Evolutionary conservation across 768 basidiomycete species (phyloP).

Genomic region (Lactifluus pinguis): DNA sequence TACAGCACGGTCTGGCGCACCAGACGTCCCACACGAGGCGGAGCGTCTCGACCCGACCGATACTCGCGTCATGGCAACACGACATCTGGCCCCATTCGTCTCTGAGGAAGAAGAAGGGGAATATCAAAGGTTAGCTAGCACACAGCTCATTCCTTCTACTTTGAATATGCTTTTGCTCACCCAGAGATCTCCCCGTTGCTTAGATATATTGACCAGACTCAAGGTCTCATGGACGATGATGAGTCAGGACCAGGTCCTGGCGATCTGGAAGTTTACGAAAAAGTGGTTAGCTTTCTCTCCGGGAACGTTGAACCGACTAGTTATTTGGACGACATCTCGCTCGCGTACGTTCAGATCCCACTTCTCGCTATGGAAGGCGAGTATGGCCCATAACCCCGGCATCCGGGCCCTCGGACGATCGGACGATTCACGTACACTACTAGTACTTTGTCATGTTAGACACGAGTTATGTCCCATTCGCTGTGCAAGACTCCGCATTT

Average conservation of each 20-base stretch:
- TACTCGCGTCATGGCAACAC: constrained; percentile 10
- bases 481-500: too few species aligned
- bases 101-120: constrained; percentile 19
- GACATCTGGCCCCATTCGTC: constrained; percentile 13
- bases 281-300: constrained; percentile 4
- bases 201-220: constrained; percentile 13
- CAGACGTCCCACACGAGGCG: constrained; percentile 3
- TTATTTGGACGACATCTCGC: constrained; percentile 11
- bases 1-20: neutral
- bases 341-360: constrained; percentile 8
- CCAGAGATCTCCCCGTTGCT: neutral
- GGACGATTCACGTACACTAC: too few species aligned
- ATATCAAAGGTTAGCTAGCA: constrained; percentile 11
- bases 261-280: constrained; percentile 12
- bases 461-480: too few species aligned
- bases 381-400: neutral
- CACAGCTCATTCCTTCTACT: neutral
- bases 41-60: constrained; percentile 11
- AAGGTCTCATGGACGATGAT: constrained; percentile 7
- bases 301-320: constrained; percentile 11
- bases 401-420: too few species aligned
- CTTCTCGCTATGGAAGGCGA: constrained; percentile 9
- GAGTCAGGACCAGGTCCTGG: constrained; percentile 6
- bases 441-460: too few species aligned
- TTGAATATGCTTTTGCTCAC: neutral